phyloP scores from a whole-genome alignment of 2,329 filamentous ascomycete species.

The Beauveria sp. region DNA sequence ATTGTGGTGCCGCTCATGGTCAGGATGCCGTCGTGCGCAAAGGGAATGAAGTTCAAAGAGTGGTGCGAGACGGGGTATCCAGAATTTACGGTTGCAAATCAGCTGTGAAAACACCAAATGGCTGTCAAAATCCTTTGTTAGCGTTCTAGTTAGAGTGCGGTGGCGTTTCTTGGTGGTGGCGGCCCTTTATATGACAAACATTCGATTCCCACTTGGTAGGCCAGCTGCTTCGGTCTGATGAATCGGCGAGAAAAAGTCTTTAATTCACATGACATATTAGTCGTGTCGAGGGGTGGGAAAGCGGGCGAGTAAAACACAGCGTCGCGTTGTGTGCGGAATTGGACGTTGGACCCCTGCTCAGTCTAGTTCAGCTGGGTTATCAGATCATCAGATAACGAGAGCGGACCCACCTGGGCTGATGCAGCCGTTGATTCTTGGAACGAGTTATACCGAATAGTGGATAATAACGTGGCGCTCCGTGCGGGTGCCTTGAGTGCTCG shows the following conservation, averaged over 20 bases:
- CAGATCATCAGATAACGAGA: slow-evolving; percentile 12
- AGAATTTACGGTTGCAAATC: neutral
- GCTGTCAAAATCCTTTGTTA: neutral
- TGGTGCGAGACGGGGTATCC: slow-evolving; percentile 22
- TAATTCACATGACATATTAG: neutral
- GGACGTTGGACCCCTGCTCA: neutral
- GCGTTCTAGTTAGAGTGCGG: neutral
- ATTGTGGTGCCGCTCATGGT: slow-evolving; percentile 34
- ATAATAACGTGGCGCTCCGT: too few relatives aligned
- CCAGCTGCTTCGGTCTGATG: neutral
- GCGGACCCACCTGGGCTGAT: neutral
- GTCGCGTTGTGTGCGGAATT: neutral
- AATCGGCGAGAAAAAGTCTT: neutral
- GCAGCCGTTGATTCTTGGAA: neutral
- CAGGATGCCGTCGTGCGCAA: slow-evolving; percentile 28
- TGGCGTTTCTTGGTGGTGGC: neutral
- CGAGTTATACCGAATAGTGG: too few relatives aligned
- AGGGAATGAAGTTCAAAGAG: slow-evolving; percentile 26
- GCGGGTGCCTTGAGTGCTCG: too few relatives aligned
- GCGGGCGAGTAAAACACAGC: neutral
- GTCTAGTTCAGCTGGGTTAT: slow-evolving; percentile 5
- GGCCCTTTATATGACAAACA: neutral
- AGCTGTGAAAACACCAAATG: neutral
- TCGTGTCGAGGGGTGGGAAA: neutral
- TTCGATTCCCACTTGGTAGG: neutral